Evolutionary conservation across 2,329 filamentous ascomycete genomes (phyloP).

Genomic region (Harringtonia aguacate): DNA sequence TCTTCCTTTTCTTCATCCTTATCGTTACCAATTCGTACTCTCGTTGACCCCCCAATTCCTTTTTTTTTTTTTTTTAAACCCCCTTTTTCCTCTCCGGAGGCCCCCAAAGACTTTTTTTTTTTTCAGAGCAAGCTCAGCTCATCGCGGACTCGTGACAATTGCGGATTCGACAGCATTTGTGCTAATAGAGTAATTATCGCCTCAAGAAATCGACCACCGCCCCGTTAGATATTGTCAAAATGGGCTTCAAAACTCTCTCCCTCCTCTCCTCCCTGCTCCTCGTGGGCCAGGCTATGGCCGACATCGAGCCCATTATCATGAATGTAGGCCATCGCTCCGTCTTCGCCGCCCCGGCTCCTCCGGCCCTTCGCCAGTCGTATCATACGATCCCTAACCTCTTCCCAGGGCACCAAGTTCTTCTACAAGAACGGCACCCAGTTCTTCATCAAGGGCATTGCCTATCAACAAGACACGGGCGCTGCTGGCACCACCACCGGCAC

Average conservation of each 20-base stretch:
- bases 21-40: constrained; percentile 5
- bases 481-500: constrained; percentile 38
- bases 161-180: too few species aligned
- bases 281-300: constrained; percentile 26
- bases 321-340: constrained; percentile 39
- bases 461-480: constrained; percentile 68
- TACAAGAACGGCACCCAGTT: constrained; percentile 59
- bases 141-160: too few species aligned
- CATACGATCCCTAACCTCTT: not conserved
- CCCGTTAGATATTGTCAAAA: constrained; percentile 5
- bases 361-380: too few species aligned
- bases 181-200: too few species aligned
- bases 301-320: constrained; percentile 50
- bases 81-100: too few species aligned
- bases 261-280: constrained; percentile 21
- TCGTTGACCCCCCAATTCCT: constrained; percentile 1
- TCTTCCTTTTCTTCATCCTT: not conserved
- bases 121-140: too few species aligned
- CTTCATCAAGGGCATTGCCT: constrained; percentile 88
- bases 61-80: not conserved
- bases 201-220: too few species aligned
- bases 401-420: constrained; percentile 52
- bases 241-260: constrained; percentile 22
- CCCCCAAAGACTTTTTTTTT: too few species aligned
- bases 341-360: too few species aligned